These are phyloP conservation scores for Circinella minor DNA, from an alignment of 371 early-diverging fungal genomes.

Conservation along the genomic window DNA sequence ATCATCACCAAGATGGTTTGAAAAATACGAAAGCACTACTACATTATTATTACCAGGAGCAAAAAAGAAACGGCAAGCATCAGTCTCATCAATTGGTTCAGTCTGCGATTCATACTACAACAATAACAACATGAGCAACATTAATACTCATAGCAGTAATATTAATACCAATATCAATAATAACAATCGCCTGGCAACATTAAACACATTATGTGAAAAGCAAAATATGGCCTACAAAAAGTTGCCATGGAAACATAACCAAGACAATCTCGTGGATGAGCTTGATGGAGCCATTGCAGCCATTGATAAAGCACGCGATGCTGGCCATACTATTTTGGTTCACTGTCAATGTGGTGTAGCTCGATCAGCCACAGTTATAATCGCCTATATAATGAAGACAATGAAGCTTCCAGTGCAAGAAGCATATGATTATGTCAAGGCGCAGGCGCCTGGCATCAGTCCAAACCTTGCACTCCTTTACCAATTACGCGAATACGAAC, in stretches of 20 bases:
- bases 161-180: not conserved
- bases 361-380: constrained; percentile 84
- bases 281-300: constrained; percentile 71
- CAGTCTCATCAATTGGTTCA: constrained; percentile 9
- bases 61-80: constrained; percentile 4
- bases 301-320: constrained; percentile 67
- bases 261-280: constrained; percentile 66
- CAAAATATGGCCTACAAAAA: constrained; percentile 55
- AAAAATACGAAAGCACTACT: not conserved
- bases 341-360: constrained; percentile 93
- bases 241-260: constrained; percentile 80
- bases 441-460: constrained; percentile 68
- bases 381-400: constrained; percentile 88
- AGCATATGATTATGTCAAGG: constrained; percentile 83
- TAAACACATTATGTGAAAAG: not conserved
- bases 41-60: not conserved
- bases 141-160: not conserved
- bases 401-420: constrained; percentile 59
- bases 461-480: constrained; percentile 83
- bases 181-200: not conserved
- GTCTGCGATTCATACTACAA: not conserved
- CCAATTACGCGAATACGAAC: constrained; percentile 81
- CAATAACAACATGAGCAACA: not conserved
- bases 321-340: constrained; percentile 72
- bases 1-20: not conserved